phyloP scores from a whole-genome alignment of 2,329 filamentous ascomycete genomes.

The Trichoderma polysporum region DNA sequence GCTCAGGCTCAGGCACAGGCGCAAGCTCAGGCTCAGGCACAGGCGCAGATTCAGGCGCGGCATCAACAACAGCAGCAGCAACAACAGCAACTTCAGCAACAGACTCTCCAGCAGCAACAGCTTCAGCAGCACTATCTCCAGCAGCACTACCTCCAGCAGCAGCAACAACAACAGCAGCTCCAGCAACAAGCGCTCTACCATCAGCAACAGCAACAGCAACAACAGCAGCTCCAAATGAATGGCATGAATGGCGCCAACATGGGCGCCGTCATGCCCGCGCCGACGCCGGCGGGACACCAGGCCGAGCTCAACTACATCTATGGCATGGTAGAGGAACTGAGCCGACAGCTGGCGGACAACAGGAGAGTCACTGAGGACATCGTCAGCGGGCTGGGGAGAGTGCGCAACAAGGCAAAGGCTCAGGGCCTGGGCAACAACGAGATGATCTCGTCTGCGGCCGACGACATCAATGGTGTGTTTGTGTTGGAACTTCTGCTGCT shows the following conservation, averaged over 20 bases:
- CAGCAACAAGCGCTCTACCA: constrained; percentile 23
- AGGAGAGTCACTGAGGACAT: constrained; percentile 62
- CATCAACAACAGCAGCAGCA: constrained; percentile 16
- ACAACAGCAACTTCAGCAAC: not conserved
- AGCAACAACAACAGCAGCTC: constrained; percentile 16
- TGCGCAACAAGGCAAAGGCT: constrained; percentile 56
- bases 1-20: not conserved
- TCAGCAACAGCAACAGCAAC: constrained; percentile 24
- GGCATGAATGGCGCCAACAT: constrained; percentile 51
- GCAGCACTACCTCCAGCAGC: constrained; percentile 25
- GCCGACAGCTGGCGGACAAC: constrained; percentile 62
- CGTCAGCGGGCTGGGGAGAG: constrained; percentile 60
- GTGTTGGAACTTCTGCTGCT: not conserved
- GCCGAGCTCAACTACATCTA: constrained; percentile 69
- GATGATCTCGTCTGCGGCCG: constrained; percentile 53
- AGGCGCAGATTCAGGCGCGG: constrained; percentile 5
- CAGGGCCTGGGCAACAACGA: constrained; percentile 58
- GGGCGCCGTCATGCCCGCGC: constrained; percentile 49
- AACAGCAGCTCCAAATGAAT: constrained; percentile 42
- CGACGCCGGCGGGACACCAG: constrained; percentile 66
- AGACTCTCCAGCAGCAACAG: constrained; percentile 17
- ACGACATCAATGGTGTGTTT: constrained; percentile 55
- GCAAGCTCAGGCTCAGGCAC: not conserved
- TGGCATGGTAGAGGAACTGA: constrained; percentile 65
- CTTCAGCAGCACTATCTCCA: constrained; percentile 20